Conservation (phyloP, 192 early-diverging fungal genomes). For the Coemansia reversa region DNA sequence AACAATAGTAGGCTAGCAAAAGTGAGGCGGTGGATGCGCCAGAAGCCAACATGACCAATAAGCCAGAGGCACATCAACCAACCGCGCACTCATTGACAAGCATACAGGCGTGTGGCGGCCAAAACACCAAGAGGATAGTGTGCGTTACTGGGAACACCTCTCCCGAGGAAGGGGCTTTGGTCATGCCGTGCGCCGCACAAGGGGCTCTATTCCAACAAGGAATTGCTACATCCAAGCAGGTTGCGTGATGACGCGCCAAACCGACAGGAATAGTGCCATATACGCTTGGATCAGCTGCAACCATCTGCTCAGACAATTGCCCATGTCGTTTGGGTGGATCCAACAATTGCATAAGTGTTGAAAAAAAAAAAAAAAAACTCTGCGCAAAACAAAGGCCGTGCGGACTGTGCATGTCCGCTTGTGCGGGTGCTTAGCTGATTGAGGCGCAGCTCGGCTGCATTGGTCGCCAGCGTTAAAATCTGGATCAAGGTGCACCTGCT, state of each 20-base stretch:
- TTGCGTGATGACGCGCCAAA: neutral
- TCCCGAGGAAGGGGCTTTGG: neutral
- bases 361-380: too few relatives aligned
- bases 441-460: conserved; percentile 7
- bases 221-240: neutral
- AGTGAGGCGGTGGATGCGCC: conserved; percentile 16
- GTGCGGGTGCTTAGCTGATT: conserved; percentile 13
- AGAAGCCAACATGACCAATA: neutral
- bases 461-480: conserved; percentile 12
- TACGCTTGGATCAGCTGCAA: neutral
- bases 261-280: neutral
- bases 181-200: neutral
- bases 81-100: neutral
- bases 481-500: conserved; percentile 8
- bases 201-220: neutral
- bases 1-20: conserved; percentile 6
- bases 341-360: neutral
- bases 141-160: neutral
- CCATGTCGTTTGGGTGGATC: neutral
- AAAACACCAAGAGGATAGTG: neutral
- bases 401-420: neutral
- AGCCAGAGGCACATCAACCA: neutral
- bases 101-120: neutral
- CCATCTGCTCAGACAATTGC: neutral
- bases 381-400: conserved; percentile 3